phyloP scores from a whole-genome alignment of 2,329 filamentous ascomycete genomes.

The Emericellopsis atlantica region DNA sequence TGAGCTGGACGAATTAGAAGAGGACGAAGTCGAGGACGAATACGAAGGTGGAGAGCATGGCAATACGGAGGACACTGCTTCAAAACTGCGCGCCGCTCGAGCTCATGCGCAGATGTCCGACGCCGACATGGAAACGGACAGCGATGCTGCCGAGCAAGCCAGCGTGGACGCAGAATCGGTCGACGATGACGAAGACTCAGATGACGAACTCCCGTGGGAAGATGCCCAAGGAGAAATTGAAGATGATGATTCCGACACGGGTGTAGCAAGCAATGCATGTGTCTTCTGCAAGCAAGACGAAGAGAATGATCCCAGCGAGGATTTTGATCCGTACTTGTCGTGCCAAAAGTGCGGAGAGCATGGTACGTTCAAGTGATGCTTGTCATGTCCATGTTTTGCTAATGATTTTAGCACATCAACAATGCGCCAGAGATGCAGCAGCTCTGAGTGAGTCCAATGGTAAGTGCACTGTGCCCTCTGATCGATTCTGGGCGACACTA shows the following conservation, averaged over 20 bases:
- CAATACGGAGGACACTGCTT: conserved; percentile 41
- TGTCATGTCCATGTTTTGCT: conserved; percentile 16
- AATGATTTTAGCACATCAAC: conserved; percentile 64
- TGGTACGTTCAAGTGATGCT: conserved; percentile 40
- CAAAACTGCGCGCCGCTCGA: conserved; percentile 26
- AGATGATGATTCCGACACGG: conserved; percentile 42
- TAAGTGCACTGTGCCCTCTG: conserved; percentile 7
- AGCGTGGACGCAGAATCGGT: conserved; percentile 41
- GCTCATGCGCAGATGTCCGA: conserved; percentile 15
- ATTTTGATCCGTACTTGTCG: conserved; percentile 66
- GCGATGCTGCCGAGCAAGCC: conserved; percentile 30
- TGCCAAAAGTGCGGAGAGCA: conserved; percentile 73
- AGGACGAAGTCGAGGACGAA: conserved; percentile 14
- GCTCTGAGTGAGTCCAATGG: conserved; percentile 20
- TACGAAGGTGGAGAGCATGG: conserved; percentile 22
- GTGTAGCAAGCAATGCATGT: conserved; percentile 29
- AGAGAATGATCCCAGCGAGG: conserved; percentile 68
- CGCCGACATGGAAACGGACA: conserved; percentile 23
- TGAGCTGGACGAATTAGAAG: conserved; percentile 7
- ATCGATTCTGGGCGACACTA: not conserved
- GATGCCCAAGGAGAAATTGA: conserved; percentile 21
- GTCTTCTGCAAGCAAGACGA: conserved; percentile 78
- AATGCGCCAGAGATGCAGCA: conserved; percentile 66
- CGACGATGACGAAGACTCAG: conserved; percentile 35
- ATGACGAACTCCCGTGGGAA: conserved; percentile 30